Conservation (phyloP, 257 asterid species). For the Capsicum pubescens region DNA sequence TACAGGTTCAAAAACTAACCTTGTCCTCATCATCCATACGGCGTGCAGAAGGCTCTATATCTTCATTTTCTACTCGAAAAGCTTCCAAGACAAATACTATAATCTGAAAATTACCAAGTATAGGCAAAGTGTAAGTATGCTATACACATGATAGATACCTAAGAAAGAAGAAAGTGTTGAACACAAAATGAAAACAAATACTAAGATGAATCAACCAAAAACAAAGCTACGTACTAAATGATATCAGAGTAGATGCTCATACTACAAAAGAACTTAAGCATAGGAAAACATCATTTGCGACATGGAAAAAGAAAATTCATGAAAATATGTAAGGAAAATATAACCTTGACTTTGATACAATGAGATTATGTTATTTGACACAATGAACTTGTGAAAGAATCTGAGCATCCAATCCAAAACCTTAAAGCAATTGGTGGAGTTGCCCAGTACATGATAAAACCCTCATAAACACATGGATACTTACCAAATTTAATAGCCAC, state of each 20-base stretch:
- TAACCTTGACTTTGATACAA: too few species aligned
- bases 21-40: conserved; percentile 41
- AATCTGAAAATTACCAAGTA: conserved; percentile 56
- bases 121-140: background rate
- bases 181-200: background rate
- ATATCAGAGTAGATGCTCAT: background rate
- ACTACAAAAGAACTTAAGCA: background rate
- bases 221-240: background rate
- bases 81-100: conserved; percentile 96
- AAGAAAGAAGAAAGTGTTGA: background rate
- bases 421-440: too few species aligned
- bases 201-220: background rate
- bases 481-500: conserved; percentile 87
- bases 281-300: background rate
- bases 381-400: background rate
- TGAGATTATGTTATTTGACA: background rate
- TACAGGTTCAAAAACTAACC: conserved; percentile 47
- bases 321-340: too few species aligned
- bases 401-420: too few species aligned
- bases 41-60: conserved; percentile 59
- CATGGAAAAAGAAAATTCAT: background rate
- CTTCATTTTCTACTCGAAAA: conserved; percentile 84
- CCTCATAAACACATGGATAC: conserved; percentile 27
- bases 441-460: too few species aligned
- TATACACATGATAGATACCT: background rate